Conservation (phyloP, 768 basidiomycete genomes). For the Peribolospora kevripleyi region DNA sequence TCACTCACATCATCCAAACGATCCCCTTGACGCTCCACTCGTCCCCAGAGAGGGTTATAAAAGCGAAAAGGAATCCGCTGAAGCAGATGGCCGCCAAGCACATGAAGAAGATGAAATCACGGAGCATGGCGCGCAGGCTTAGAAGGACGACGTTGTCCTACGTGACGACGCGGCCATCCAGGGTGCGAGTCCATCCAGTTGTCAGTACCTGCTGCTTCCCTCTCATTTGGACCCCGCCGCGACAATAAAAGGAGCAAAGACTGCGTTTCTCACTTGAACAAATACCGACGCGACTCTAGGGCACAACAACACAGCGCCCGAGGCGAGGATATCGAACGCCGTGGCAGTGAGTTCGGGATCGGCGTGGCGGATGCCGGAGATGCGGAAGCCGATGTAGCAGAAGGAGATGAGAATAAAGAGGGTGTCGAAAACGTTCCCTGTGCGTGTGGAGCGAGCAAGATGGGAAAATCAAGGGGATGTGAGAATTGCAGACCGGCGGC, state of each 20-base stretch:
- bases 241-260: no score
- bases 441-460: no score
- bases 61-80: constrained; percentile 9
- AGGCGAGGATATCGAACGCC: constrained; percentile 62
- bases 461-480: no score
- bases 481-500: no score
- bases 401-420: constrained; percentile 23
- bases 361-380: constrained; percentile 32
- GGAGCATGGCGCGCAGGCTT: constrained; percentile 3
- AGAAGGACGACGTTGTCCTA: constrained; percentile 10
- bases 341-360: constrained; percentile 30
- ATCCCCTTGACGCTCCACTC: no score
- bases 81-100: constrained; percentile 1
- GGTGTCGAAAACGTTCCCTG: no score
- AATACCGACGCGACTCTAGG: not conserved
- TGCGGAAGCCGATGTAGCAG: constrained; percentile 38
- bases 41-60: not conserved
- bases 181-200: no score
- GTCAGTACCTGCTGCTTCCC: no score
- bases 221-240: no score
- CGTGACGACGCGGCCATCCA: constrained; percentile 2
- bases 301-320: constrained; percentile 22
- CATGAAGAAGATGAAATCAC: constrained; percentile 4
- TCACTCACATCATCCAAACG: no score
- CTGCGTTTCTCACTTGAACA: no score